A percentile compares a stretch with the other conserved stretches of the same genome.
phyloP scores from a whole-genome alignment of 2,329 filamentous ascomycete genomes.

The Colletotrichum cordylinicola region DNA sequence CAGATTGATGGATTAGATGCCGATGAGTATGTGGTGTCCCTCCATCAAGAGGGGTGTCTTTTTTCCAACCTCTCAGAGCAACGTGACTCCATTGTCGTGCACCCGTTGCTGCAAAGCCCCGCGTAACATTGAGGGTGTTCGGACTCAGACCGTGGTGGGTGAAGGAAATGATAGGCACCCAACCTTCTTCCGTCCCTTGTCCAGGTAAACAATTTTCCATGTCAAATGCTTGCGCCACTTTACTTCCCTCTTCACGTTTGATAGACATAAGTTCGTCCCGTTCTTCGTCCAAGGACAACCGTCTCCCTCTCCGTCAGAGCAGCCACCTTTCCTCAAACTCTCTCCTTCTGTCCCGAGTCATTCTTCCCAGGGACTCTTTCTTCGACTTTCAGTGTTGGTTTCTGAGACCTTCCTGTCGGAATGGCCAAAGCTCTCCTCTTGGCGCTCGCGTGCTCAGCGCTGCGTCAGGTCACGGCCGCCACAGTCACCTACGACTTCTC shows the following conservation, averaged over 20 bases:
- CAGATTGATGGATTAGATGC: background rate
- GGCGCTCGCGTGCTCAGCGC: background rate
- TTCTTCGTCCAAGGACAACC: background rate
- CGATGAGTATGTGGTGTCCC: background rate
- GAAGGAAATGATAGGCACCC: background rate
- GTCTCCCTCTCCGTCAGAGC: background rate
- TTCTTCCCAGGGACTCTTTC: background rate
- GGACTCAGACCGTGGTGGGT: background rate
- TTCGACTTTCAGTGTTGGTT: background rate
- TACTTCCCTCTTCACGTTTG: background rate
- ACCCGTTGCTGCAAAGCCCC: background rate
- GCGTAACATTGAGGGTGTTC: background rate
- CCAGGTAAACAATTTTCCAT: background rate
- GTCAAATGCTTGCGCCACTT: background rate
- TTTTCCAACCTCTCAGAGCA: background rate
- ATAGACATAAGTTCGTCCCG: background rate
- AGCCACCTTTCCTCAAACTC: background rate
- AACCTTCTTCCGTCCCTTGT: background rate
- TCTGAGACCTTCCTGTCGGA: background rate
- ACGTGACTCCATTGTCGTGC: background rate
- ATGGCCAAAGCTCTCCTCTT: background rate
- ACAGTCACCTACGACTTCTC: slow-evolving; percentile 70
- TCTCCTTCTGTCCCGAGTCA: background rate
- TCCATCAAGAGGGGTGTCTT: background rate
- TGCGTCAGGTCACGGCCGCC: background rate